Base-by-base conservation (phyloP, 257 asterid species). In the Eustoma russellianum region DNA sequence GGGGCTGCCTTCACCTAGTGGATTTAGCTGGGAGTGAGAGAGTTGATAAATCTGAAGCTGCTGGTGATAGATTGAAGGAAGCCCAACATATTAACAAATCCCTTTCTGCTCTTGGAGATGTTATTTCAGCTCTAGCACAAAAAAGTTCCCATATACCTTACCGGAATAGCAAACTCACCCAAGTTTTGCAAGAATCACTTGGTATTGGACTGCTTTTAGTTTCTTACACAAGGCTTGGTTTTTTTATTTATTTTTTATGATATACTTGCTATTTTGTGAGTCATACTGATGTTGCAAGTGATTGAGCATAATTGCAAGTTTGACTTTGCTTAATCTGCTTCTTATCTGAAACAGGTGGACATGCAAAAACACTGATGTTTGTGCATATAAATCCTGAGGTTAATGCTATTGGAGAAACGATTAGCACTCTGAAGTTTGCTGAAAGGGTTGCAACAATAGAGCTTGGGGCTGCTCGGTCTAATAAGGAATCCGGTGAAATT, bases 1-100 rank as follows among this genome's bases (percentile, higher is more conserved):
- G 74, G 74, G 95, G 95, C 17, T 89, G 95, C 68, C 97, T 89
- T 62, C 95, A 89, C 75, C 71, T 89, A 10, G 94, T 89, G 17
- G 97, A 89, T 74, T 77, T 89, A 43, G 97, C 97, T 56, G 97
- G 97, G 53, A 89, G 97, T 50, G 95, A 86, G 66, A 74, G 97
- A 64, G 94, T 89, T 51, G 92, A 81, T 70, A 85, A 73, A 74
- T 89, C 97, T 34, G 97, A 89, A 76, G 97, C 94, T 17, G 83
- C 76, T 59, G 97, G 97, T 0, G 97, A 86, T 70, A 83, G 97
- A 70, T 59, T 89, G 57, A 89, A 85, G 76, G 97, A 89, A 77
- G 97, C 97, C 16, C 97, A 89, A 50, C 86, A 88, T 58, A 88
- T 88, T 57, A 88, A 88, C 76, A 77, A 64, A 67, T 88, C 97